phyloP scores from a whole-genome alignment of 225 moss, liverwort and hornwort genomes.

The Marchantia paleacea region DNA sequence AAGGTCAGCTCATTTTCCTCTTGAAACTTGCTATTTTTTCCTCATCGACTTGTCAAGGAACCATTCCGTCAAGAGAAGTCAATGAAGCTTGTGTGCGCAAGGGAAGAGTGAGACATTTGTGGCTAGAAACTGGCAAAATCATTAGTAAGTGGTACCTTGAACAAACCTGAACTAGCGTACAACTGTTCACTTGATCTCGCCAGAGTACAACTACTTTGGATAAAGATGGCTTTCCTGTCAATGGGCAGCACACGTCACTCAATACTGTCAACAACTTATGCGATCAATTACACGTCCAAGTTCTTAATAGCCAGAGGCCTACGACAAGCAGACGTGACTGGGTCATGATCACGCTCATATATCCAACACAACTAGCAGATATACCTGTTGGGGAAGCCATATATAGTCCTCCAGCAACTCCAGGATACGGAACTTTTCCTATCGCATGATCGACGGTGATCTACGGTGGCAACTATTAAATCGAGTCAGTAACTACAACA shows the following conservation, averaged over 20 bases:
- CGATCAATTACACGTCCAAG: neutral
- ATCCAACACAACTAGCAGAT: neutral
- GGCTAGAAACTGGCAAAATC: neutral
- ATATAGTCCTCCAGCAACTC: slow-evolving; percentile 89
- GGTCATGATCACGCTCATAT: no score
- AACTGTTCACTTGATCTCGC: slow-evolving; percentile 55
- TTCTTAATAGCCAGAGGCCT: no score
- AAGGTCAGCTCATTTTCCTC: neutral
- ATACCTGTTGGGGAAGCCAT: slow-evolving; percentile 78
- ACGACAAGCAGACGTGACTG: no score
- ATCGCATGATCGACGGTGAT: slow-evolving; percentile 61
- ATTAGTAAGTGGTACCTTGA: neutral
- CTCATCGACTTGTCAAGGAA: neutral
- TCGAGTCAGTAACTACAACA: neutral
- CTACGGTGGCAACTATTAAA: slow-evolving; percentile 24
- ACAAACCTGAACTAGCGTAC: slow-evolving; percentile 80
- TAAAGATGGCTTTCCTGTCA: slow-evolving; percentile 71
- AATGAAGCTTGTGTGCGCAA: neutral
- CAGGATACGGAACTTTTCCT: slow-evolving; percentile 66
- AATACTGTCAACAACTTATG: neutral
- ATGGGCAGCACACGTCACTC: neutral
- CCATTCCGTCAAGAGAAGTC: neutral
- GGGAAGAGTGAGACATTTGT: neutral
- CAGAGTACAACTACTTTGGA: slow-evolving; percentile 65
- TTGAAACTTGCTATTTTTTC: neutral